Conservation (phyloP, 768 basidiomycete species). For the Stropharia rugosoannulata region DNA sequence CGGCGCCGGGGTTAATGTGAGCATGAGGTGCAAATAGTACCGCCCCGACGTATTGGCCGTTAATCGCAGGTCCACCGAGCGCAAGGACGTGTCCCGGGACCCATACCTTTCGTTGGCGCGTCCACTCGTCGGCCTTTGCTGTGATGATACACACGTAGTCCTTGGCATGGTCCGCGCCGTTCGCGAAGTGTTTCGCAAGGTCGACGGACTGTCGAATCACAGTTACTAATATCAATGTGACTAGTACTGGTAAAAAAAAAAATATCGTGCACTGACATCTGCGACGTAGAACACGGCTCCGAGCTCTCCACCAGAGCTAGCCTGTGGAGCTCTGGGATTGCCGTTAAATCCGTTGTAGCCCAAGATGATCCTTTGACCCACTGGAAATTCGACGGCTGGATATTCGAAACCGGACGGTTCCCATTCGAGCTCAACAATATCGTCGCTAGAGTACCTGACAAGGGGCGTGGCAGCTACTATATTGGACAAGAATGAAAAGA, state of each 20-base stretch:
- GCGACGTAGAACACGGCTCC: background rate
- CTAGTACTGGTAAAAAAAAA: no score
- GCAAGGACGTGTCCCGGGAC: background rate
- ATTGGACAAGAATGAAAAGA: no score
- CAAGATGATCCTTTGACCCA: no score
- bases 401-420: no score
- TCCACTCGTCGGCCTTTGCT: background rate
- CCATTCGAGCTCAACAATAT: no score
- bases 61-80: background rate
- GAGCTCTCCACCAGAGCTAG: background rate
- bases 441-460: no score
- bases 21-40: background rate
- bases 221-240: no score
- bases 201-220: background rate
- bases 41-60: background rate
- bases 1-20: background rate
- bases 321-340: background rate
- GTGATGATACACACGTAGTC: background rate
- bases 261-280: background rate
- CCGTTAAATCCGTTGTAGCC: background rate
- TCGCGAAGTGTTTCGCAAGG: background rate
- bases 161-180: background rate
- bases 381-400: no score
- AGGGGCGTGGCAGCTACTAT: no score
- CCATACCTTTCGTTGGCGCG: background rate